phyloP scores from a whole-genome alignment of 1,284 basidiomycete species.

The Trichosporon faecale region DNA sequence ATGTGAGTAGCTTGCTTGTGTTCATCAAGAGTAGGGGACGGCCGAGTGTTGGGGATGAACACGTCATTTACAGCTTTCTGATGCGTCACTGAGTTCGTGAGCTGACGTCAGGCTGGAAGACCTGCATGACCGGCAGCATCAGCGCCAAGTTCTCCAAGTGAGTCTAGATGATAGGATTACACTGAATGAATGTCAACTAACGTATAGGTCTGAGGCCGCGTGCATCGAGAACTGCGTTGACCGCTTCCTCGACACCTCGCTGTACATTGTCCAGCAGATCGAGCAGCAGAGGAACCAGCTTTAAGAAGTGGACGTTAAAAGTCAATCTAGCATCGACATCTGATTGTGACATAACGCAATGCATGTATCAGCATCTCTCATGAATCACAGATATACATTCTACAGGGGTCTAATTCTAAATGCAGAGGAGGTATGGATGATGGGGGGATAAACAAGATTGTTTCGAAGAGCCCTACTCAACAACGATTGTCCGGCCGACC shows the following conservation, averaged over 20 bases:
- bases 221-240: slow-evolving; percentile 91
- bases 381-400: slow-evolving; percentile 8
- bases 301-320: not conserved
- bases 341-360: slow-evolving; percentile 9
- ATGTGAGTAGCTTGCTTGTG: slow-evolving; percentile 31
- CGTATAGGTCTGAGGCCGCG: slow-evolving; percentile 62
- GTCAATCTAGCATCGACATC: slow-evolving; percentile 8
- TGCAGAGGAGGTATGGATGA: not conserved
- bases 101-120: slow-evolving; percentile 44
- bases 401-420: slow-evolving; percentile 11
- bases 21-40: too few relatives aligned
- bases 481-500: slow-evolving; percentile 42
- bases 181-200: not conserved
- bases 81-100: not conserved
- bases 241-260: slow-evolving; percentile 87
- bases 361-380: slow-evolving; percentile 12
- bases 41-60: too few relatives aligned
- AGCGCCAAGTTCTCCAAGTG: slow-evolving; percentile 75
- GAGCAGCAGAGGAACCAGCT: slow-evolving; percentile 55
- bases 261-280: slow-evolving; percentile 79
- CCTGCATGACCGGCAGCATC: slow-evolving; percentile 80
- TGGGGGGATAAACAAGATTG: not conserved
- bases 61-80: too few relatives aligned
- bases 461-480: slow-evolving; percentile 25
- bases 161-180: slow-evolving; percentile 9